Evolutionary conservation across 306 rosid genomes (phyloP).

Genomic region (Boehmeria nivea): DNA sequence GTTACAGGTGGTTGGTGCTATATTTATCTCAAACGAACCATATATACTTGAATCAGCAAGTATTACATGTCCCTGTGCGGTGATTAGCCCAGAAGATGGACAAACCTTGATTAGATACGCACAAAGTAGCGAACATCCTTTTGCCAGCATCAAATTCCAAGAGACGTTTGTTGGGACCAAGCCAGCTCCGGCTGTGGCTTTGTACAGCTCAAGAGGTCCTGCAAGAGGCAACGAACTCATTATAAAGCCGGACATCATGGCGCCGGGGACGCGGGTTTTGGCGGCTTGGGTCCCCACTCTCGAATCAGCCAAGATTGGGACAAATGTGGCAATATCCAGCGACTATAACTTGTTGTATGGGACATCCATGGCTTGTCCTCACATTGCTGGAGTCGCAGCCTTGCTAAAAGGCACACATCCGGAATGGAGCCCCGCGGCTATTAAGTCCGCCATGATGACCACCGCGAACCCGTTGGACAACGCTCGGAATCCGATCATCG

Average conservation of each 20-base stretch:
- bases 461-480: constrained; percentile 12
- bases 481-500: not conserved
- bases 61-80: constrained; percentile 26
- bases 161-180: constrained; percentile 24
- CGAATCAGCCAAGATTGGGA: not conserved
- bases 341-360: constrained; percentile 26
- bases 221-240: constrained; percentile 19
- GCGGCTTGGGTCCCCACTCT: constrained; percentile 15
- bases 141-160: constrained; percentile 27
- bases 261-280: constrained; percentile 25
- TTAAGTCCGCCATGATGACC: constrained; percentile 14
- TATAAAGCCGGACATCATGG: constrained; percentile 20
- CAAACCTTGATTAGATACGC: constrained; percentile 22
- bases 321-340: constrained; percentile 10
- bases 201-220: constrained; percentile 38
- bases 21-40: constrained; percentile 11
- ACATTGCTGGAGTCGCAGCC: constrained; percentile 10
- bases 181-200: constrained; percentile 31
- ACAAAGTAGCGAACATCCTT: not conserved
- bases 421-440: constrained; percentile 8
- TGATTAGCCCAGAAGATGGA: constrained; percentile 32
- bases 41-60: not conserved
- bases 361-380: constrained; percentile 25
- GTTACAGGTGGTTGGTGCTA: constrained; percentile 14
- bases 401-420: constrained; percentile 6